Base-by-base conservation (phyloP, 306 rosid species). In the Gillenia trifoliata region DNA sequence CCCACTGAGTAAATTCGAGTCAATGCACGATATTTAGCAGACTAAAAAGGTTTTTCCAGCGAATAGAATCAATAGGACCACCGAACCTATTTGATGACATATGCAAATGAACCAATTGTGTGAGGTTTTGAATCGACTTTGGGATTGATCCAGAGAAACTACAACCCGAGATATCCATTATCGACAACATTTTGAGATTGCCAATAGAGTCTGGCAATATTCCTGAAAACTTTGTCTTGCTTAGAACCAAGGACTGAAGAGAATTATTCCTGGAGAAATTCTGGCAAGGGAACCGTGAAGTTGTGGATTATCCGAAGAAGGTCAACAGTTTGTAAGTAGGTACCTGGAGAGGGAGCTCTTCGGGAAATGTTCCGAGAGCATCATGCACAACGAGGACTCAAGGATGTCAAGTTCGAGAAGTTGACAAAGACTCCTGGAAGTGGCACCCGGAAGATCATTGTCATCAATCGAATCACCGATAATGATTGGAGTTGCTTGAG, bases 261-360 rank as follows among this genome's bases (percentile, higher is more conserved):
- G 75, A 5, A 47, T 40, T 52, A 64, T 69, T 64, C 31, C 11
- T 2, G 7, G 22, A n/a, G 72, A 54, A 79, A 85, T 3, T 60
- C 75, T n/a, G 78, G 84, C 33, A 85, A 31, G 1, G n/a, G 71
- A 72, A 54, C 86, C 88, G 0, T 69, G 38, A 8, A 81, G 84
- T 4, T n/a, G 6, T 0, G 0, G 0, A 38, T 85, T 85, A 20
- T 1, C 0, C 1, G 74, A 23, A 9, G n/a, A n/a, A 75, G 0
- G 47, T 74, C 83, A 1, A 10, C n/a, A 26, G 2, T 67, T 7
- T 28, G 74, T 1, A 81, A 8, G 77, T 67, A 23, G 77, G 73
- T 30, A 81, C 65, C 66, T 36, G 72, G 71, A 81, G n/a, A n/a
- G n/a, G 72, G 6, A 85, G 79, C 26, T 71, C 33, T 49, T 5